A percentile compares a stretch with the other conserved stretches of the same genome.
phyloP scores from a whole-genome alignment of 345 rosid species.

The Camelina neglecta region DNA sequence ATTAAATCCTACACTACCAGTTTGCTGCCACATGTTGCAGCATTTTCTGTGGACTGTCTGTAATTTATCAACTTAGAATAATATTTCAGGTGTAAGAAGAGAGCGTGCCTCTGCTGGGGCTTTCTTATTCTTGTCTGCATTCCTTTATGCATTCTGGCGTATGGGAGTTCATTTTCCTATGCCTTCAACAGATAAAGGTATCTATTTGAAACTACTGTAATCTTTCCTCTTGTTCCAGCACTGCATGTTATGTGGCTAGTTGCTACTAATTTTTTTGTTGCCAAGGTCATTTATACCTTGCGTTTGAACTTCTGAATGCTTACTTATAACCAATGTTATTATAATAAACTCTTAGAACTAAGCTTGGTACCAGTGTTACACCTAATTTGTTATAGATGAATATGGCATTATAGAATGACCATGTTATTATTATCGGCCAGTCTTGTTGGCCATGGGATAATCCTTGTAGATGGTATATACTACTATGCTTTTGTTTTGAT shows the following conservation, averaged over 20 bases:
- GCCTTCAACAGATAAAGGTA: constrained; percentile 90
- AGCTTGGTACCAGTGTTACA: constrained; percentile 7
- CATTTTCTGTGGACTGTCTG: constrained; percentile 7
- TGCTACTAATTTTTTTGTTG: neutral
- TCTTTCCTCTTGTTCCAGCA: neutral
- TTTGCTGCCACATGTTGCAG: neutral
- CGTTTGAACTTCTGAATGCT: neutral
- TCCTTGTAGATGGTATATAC: neutral
- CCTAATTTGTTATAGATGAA: neutral
- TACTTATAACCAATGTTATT: neutral
- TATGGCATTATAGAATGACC: neutral
- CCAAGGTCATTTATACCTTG: neutral
- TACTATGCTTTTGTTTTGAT: neutral
- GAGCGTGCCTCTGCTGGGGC: constrained; percentile 90
- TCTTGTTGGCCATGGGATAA: neutral
- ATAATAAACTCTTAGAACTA: neutral
- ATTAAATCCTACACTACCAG: constrained; percentile 10
- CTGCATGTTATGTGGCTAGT: constrained; percentile 2
- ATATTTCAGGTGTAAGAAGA: constrained; percentile 70
- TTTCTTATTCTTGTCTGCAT: constrained; percentile 75
- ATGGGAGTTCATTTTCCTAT: constrained; percentile 98
- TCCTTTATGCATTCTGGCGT: constrained; percentile 94
- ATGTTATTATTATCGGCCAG: neutral
- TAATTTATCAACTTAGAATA: neutral
- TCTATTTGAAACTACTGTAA: constrained; percentile 17